These are phyloP conservation scores for Cerrena zonata DNA, from an alignment of 1,284 basidiomycete genomes.

Conservation along the genomic window DNA sequence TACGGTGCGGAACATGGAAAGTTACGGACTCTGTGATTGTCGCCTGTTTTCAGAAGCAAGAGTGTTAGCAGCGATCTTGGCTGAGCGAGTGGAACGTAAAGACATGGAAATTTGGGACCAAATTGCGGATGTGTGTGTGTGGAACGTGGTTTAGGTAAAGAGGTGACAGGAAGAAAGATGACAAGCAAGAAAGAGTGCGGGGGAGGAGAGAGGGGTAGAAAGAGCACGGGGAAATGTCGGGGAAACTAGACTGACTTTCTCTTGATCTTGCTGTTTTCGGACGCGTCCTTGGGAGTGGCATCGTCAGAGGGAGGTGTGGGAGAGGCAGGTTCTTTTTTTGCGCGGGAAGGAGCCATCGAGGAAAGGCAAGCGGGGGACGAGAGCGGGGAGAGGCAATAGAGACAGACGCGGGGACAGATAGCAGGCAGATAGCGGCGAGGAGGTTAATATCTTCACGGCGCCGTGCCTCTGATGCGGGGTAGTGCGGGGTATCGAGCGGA, in stretches of 20 bases:
- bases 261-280: constrained; percentile 65
- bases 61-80: constrained; percentile 17
- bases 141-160: background rate
- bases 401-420: constrained; percentile 21
- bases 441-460: no score
- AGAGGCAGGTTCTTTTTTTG: constrained; percentile 59
- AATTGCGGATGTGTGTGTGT: background rate
- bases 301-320: constrained; percentile 62
- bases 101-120: constrained; percentile 14
- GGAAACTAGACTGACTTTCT: constrained; percentile 56
- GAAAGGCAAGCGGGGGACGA: constrained; percentile 26
- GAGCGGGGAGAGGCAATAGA: constrained; percentile 23
- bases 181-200: no score
- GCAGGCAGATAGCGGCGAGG: constrained; percentile 4
- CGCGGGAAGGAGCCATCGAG: constrained; percentile 58
- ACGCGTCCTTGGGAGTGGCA: constrained; percentile 41
- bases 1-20: constrained; percentile 15
- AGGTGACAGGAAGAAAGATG: background rate
- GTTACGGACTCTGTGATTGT: constrained; percentile 66
- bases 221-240: constrained; percentile 36
- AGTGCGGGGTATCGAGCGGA: constrained; percentile 5
- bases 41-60: constrained; percentile 46
- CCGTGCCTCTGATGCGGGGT: constrained; percentile 2
- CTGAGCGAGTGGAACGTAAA: constrained; percentile 18
- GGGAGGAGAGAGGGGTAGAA: constrained; percentile 18